A percentile compares a stretch with the other conserved stretches of the same genome.
Evolutionary conservation across 1,284 basidiomycete species (phyloP).

Genomic region (Coriolopsis trogii): DNA sequence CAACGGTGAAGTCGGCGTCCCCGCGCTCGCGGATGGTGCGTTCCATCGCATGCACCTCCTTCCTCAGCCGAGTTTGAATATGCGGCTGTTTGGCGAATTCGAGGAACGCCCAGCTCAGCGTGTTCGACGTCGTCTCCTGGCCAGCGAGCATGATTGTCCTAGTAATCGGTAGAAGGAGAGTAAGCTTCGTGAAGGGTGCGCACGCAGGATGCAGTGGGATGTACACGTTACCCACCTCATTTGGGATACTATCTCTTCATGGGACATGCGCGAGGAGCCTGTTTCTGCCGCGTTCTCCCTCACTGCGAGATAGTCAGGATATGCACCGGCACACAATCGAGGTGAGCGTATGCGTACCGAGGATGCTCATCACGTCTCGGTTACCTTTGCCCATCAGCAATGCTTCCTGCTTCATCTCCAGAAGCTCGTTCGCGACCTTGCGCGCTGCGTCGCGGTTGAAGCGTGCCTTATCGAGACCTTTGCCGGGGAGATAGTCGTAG

Average conservation of each 20-base stretch:
- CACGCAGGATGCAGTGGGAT: neutral
- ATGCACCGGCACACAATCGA: neutral
- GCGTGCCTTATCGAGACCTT: constrained; percentile 40
- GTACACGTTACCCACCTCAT: constrained; percentile 44
- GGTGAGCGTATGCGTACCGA: constrained; percentile 34
- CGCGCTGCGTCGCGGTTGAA: constrained; percentile 41
- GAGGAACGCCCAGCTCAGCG: constrained; percentile 43
- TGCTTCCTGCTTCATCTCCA: constrained; percentile 42
- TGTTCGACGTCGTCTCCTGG: constrained; percentile 55
- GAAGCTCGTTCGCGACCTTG: constrained; percentile 43
- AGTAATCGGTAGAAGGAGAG: neutral
- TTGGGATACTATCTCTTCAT: constrained; percentile 56
- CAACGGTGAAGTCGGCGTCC: constrained; percentile 44
- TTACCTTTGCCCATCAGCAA: constrained; percentile 33
- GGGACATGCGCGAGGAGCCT: constrained; percentile 44
- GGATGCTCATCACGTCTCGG: constrained; percentile 46
- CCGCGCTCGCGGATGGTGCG: constrained; percentile 41
- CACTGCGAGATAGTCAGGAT: constrained; percentile 37
- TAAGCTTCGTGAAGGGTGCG: no score
- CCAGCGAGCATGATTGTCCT: constrained; percentile 49
- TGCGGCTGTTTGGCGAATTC: constrained; percentile 44
- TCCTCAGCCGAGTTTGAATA: constrained; percentile 42
- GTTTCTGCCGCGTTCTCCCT: constrained; percentile 54
- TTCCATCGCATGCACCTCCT: constrained; percentile 43
- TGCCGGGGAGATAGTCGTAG: constrained; percentile 38